Evolutionary conservation across 805 yeast species (phyloP), one percentile per base, ranked within the genome.

Genomic region (Danielozyma ontarioensis): DNA sequence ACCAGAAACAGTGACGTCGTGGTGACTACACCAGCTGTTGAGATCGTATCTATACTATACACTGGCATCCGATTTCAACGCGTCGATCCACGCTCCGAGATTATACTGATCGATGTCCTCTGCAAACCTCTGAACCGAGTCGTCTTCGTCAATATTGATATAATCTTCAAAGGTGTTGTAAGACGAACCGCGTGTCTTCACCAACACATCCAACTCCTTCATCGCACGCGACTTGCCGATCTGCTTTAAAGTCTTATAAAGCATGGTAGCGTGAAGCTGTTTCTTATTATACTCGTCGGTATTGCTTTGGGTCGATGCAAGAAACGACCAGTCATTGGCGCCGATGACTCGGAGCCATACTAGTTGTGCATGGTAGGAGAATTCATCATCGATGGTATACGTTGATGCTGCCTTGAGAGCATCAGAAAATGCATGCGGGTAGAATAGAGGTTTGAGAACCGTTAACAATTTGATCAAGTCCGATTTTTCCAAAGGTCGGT

Each of bases 341-440:
- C 54, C 29, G 62, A 56, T 15, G 14, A 83, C 62, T 40, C 88
- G 62, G 42, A 74, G 66, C 87, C 89, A 83, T 0, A 80, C 55
- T 6, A 47, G 36, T 27, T 45, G 44, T 7, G 55, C 40, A 19
- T 52, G 49, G 18, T 42, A 39, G 26, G 43, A 48, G 32, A 42
- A 56, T 5, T 34, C 22, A 12, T 31, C 28, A 16, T 61, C 64
- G 36, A 58, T 56, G 4, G 45, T 37, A 8, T 57, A 50, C 29
- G 70, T 51, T 5, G 75, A 67, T 1, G 80, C 51, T 4, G 80
- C 52, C 40, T 70, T 71, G 34, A 82, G 59, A 0, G 86, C 80
- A 37, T 59, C 54, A 0, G 63, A 46, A 33, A 55, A 65, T 4
- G 55, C 59, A 7, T 22, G 14, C 29, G 29, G 14, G 29, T 31